Conservation (phyloP, 768 basidiomycete species). For the Tephrocybe sp. region DNA sequence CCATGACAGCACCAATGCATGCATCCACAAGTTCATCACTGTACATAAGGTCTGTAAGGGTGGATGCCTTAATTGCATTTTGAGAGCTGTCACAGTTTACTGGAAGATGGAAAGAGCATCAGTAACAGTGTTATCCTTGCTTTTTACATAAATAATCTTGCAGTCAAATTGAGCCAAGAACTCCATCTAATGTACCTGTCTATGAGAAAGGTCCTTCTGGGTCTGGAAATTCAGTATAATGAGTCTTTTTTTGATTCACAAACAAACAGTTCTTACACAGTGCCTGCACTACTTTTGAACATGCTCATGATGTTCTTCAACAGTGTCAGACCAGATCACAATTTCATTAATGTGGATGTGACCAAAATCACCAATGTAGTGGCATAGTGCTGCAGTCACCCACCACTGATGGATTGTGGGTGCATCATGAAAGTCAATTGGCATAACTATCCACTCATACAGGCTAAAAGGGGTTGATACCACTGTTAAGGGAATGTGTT, state of each 20-base stretch:
- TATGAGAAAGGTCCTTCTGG: slow-evolving; percentile 27
- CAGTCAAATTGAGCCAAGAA: slow-evolving; percentile 33
- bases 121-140: slow-evolving; percentile 30
- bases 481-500: not conserved
- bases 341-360: not conserved
- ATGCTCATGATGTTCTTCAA: slow-evolving; percentile 22
- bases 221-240: slow-evolving; percentile 29
- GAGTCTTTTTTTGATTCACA: not conserved
- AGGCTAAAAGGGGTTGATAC: slow-evolving; percentile 33
- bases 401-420: not conserved
- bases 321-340: slow-evolving; percentile 37
- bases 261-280: slow-evolving; percentile 17
- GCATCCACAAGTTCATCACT: no score
- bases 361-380: slow-evolving; percentile 29
- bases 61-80: no score
- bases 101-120: slow-evolving; percentile 31
- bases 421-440: no score
- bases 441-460: slow-evolving; percentile 31
- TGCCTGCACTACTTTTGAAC: not conserved
- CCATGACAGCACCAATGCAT: no score
- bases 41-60: no score
- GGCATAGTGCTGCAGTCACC: slow-evolving; percentile 34
- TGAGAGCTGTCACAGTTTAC: no score
- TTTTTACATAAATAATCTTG: slow-evolving; percentile 30
- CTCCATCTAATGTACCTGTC: slow-evolving; percentile 33